Base-by-base conservation (phyloP, 441 rosid species). In the Adansonia rubrostipa region DNA sequence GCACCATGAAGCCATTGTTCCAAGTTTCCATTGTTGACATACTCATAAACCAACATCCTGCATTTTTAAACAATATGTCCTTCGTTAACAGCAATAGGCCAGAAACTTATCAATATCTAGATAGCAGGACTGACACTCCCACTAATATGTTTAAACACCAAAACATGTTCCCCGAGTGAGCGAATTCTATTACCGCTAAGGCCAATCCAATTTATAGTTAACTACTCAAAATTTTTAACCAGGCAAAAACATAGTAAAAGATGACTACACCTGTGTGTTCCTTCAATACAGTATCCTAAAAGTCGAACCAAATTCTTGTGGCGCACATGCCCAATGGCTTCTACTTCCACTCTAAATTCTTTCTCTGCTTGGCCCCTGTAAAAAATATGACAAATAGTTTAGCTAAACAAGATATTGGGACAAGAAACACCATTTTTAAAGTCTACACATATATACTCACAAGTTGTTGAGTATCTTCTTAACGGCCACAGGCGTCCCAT, bases 1-100 rank as follows among this genome's bases (percentile, higher is more conserved):
- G 92, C 99, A 63, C 99, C 98, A 73, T 92, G 99, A 76, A 94
- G 98, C 99, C 99, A 96, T 78, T 94, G 97, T 86, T 96, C 99
- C 60, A 96, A 87, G 86, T 96, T 96, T 66, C 98, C 98, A 71
- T 92, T 96, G 88, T 92, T 94, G 78, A 92, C 94, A 78, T 92
- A 92, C 90, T 96, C 98, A 75, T 96, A 96, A 54, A 96, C 97
- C 92, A 96, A 78, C 53, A 96, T 88, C 94, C 99, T 95, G 79
- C 24, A 17, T 77, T 36, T 40, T 74, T 51, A 47, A 7, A 71
- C 9, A 28, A 48, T 0, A 20, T 15, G 17, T 48, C 45, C 60
- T 81, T 47, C n/a, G 66, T 54, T 54, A 45, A 68, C 15, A 6
- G 47, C 24, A n/a, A 50, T 10, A 15, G 0, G 68, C 13, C 11